Evolutionary conservation across 352 stramenopile species (phyloP), one percentile per base, ranked within the genome.

Genomic region (Pythium utonaiense): DNA sequence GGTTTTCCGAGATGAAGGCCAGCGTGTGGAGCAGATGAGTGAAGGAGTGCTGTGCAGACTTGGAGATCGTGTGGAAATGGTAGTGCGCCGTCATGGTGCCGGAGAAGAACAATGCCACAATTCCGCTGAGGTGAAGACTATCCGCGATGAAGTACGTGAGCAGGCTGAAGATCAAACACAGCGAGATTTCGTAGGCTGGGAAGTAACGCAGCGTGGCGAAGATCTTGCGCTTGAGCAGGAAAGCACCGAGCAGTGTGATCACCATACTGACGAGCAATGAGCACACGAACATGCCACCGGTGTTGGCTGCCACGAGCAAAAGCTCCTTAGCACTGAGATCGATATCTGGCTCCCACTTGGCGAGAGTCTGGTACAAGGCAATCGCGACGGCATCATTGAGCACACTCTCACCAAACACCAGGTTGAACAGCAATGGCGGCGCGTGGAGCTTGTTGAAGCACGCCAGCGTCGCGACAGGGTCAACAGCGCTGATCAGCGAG

Each of bases 381-480:
- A 98, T 96, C 4, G 83, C 88, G 17, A 98, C 86, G 6, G 93
- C 93, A 64, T 98, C 95, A 72, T 98, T 98, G 41, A 98, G 73
- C 9, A 97, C 90, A 41, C 82, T 96, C 66, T 98, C 95, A 54
- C 95, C 95, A 67, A 98, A 98, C 6, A 98, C 90, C 28, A 98
- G 80, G 64, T 98, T 98, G 70, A 98, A 98, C 21, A 98, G 74
- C 31, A 95, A 71, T 34, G 92, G 89, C 21, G 83, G 83, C 21
- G 73, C 85, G 58, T 93, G 78, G 33, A 95, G 77, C 53, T 93
- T 95, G 70, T 97, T 90, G 67, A 98, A 98, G 56, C 94, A 94
- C 28, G 88, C 88, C 6, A 98, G 71, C 41, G 91, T 97, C 14
- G 88, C 90, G 38, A 98, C 93, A 21, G 95, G 93, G 73, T 98